These are phyloP conservation scores for Entomortierella parvispora DNA, from an alignment of 192 early-diverging fungal species.

Conservation along the genomic window DNA sequence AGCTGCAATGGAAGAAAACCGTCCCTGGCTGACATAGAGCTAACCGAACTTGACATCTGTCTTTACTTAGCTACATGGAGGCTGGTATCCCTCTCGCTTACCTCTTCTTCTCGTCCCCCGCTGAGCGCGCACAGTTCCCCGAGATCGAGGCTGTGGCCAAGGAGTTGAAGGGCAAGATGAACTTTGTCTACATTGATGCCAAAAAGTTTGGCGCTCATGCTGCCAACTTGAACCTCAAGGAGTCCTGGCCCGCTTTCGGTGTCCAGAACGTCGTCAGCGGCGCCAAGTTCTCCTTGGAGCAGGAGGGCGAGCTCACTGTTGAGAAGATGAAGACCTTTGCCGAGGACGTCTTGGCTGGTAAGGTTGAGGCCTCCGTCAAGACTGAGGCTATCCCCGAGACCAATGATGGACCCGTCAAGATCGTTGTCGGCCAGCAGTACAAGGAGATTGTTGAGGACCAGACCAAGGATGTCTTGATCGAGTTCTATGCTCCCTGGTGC, in stretches of 20 bases:
- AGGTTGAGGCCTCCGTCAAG: slow-evolving; percentile 81
- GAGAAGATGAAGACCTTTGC: slow-evolving; percentile 72
- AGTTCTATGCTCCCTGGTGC: slow-evolving; percentile 94
- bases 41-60: no score
- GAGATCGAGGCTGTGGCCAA: slow-evolving; percentile 80
- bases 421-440: slow-evolving; percentile 88
- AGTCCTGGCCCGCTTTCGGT: slow-evolving; percentile 93
- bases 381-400: slow-evolving; percentile 80
- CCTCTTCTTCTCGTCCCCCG: slow-evolving; percentile 80
- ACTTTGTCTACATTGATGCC: slow-evolving; percentile 93
- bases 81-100: slow-evolving; percentile 91
- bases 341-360: slow-evolving; percentile 70
- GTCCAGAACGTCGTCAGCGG: slow-evolving; percentile 81
- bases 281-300: slow-evolving; percentile 89
- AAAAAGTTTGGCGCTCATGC: slow-evolving; percentile 88
- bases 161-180: slow-evolving; percentile 87
- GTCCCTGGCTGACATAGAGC: no score
- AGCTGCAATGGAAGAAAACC: no score
- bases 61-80: slow-evolving; percentile 92
- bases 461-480: slow-evolving; percentile 90
- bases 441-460: slow-evolving; percentile 82
- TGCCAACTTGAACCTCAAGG: slow-evolving; percentile 88
- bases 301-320: slow-evolving; percentile 70
- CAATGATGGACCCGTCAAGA: slow-evolving; percentile 92
- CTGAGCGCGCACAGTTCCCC: slow-evolving; percentile 65